Conservation (phyloP, 768 basidiomycete species). For the Mycena vulgaris region DNA sequence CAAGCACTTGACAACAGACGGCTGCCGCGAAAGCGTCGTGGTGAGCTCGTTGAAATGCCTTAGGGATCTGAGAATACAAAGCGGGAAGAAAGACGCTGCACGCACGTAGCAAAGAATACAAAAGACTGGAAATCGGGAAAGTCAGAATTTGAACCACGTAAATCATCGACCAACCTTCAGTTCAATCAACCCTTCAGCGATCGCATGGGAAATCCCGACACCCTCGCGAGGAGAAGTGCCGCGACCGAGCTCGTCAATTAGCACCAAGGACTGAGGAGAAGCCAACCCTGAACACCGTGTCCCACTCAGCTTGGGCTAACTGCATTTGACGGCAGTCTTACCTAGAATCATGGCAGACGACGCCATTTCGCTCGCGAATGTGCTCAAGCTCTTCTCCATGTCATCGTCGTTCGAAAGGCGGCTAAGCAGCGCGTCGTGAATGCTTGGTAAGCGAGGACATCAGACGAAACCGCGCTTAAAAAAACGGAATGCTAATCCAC, state of each 20-base stretch:
- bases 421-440: conserved; percentile 88
- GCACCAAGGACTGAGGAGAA: conserved; percentile 76
- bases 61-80: conserved; percentile 14
- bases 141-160: background rate
- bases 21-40: conserved; percentile 80
- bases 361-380: conserved; percentile 97
- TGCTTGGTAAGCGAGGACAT: conserved; percentile 53
- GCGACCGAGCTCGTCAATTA: conserved; percentile 94
- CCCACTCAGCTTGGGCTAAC: background rate
- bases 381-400: conserved; percentile 90
- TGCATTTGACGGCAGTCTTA: conserved; percentile 38
- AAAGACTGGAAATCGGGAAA: conserved; percentile 67
- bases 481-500: conserved; percentile 11
- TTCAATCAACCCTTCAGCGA: conserved; percentile 82
- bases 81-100: conserved; percentile 10
- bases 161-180: conserved; percentile 67
- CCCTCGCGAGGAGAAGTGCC: conserved; percentile 92
- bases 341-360: conserved; percentile 93
- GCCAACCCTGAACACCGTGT: conserved; percentile 70
- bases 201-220: conserved; percentile 86
- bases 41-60: conserved; percentile 89
- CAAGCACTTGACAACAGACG: conserved; percentile 85
- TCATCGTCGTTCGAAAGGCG: conserved; percentile 96
- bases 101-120: conserved; percentile 93
- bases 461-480: no score